phyloP scores from a whole-genome alignment of 352 stramenopile species.

The Globisporangium viniferum region DNA sequence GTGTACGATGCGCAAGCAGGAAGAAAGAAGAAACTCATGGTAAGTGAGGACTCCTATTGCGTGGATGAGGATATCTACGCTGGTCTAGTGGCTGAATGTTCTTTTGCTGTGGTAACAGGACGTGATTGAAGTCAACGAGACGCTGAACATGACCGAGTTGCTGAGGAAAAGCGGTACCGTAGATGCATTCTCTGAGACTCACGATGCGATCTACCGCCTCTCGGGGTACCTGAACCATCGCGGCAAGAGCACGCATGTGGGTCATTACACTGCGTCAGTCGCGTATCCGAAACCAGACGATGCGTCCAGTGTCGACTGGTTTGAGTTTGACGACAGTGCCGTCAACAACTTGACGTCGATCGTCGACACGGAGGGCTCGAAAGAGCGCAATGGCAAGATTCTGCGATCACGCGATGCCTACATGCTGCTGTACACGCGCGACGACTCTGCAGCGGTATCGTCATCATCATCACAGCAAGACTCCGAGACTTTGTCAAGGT shows the following conservation, averaged over 20 bases:
- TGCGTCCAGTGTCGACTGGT: slow-evolving; percentile 44
- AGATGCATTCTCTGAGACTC: slow-evolving; percentile 30
- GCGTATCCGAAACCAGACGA: slow-evolving; percentile 39
- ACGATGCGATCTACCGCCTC: slow-evolving; percentile 63
- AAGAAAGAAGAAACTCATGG: slow-evolving; percentile 86
- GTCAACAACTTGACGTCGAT: slow-evolving; percentile 52
- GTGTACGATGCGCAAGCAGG: slow-evolving; percentile 76
- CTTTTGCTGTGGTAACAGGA: slow-evolving; percentile 35
- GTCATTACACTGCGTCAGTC: slow-evolving; percentile 85
- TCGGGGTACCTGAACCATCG: slow-evolving; percentile 80
- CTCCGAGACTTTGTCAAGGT: neutral
- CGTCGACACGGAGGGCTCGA: slow-evolving; percentile 33
- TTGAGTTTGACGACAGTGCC: slow-evolving; percentile 80
- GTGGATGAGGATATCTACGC: neutral
- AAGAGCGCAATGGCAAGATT: slow-evolving; percentile 50
- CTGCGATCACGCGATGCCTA: slow-evolving; percentile 80
- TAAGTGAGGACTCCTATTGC: slow-evolving; percentile 17
- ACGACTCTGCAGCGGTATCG: slow-evolving; percentile 17
- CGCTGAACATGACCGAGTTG: slow-evolving; percentile 75
- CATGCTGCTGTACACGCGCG: slow-evolving; percentile 81
- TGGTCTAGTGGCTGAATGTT: neutral
- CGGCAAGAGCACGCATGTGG: slow-evolving; percentile 75
- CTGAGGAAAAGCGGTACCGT: slow-evolving; percentile 41
- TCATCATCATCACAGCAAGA: neutral
- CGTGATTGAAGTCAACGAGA: slow-evolving; percentile 78